phyloP scores from a whole-genome alignment of 2,329 filamentous ascomycete species.

The Elsinoe necatrix region DNA sequence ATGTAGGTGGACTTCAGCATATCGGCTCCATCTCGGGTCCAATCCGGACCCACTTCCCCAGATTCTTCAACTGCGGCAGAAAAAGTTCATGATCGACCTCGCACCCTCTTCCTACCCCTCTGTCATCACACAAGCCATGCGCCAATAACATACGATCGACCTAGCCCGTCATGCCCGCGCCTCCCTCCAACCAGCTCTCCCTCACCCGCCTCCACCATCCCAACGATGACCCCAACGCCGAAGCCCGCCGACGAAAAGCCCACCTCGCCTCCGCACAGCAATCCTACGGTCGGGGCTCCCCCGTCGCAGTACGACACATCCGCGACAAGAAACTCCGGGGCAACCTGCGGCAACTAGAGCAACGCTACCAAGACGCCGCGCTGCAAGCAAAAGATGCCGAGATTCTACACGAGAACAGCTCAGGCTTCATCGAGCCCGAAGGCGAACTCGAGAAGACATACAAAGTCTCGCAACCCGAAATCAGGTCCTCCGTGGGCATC shows the following conservation, averaged over 20 bases:
- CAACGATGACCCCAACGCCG: conserved; percentile 26
- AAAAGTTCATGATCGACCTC: not conserved
- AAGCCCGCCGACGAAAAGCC: conserved; percentile 27
- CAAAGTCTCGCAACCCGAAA: conserved; percentile 82
- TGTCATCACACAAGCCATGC: not conserved
- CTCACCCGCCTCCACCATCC: not conserved
- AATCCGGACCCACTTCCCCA: conserved; percentile 2
- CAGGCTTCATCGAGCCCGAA: conserved; percentile 82
- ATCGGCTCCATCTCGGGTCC: not conserved
- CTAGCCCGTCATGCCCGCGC: conserved; percentile 1
- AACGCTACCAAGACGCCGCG: conserved; percentile 71
- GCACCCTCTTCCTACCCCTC: not conserved
- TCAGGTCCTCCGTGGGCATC: conserved; percentile 62
- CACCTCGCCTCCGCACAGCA: conserved; percentile 41
- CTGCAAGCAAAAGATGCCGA: conserved; percentile 89
- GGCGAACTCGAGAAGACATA: conserved; percentile 84
- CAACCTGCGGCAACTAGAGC: conserved; percentile 70
- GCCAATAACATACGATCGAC: not conserved
- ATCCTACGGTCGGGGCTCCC: conserved; percentile 75
- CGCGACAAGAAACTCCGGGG: conserved; percentile 84
- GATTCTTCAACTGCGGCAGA: conserved; percentile 6
- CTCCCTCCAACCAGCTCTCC: not conserved
- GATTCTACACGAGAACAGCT: conserved; percentile 78
- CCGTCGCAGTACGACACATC: conserved; percentile 62
- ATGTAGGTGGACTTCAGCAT: not conserved